phyloP scores from a whole-genome alignment of 2,329 filamentous ascomycete species.

The Stromatinia cepivora region DNA sequence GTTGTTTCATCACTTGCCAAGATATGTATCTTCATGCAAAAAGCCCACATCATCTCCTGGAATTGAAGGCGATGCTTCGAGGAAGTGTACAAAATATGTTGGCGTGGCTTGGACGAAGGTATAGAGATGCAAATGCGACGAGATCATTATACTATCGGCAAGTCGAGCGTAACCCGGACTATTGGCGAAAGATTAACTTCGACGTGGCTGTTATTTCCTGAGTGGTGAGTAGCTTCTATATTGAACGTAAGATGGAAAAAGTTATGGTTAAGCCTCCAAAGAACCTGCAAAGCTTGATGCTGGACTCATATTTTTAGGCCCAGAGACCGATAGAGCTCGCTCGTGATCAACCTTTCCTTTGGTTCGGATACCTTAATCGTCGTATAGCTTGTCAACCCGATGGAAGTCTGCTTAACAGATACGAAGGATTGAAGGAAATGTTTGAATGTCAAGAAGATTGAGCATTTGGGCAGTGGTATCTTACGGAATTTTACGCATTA shows the following conservation, averaged over 20 bases:
- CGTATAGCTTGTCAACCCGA: background rate
- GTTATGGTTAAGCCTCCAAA: background rate
- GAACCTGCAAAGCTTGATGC: background rate
- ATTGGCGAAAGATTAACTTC: background rate
- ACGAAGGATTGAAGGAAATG: constrained; percentile 1
- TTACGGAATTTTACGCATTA: background rate
- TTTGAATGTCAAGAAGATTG: background rate
- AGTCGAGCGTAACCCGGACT: background rate
- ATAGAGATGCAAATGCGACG: too few relatives aligned
- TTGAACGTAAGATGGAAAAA: background rate
- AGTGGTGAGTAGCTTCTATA: background rate
- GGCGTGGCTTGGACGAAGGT: background rate
- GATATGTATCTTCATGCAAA: background rate
- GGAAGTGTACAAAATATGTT: background rate
- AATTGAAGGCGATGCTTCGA: background rate
- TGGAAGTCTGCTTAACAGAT: background rate
- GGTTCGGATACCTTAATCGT: too few relatives aligned
- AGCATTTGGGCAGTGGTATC: background rate
- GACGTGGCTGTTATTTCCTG: background rate
- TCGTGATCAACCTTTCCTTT: rapidly evolving
- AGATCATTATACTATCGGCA: background rate
- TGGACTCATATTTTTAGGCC: background rate
- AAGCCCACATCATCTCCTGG: rapidly evolving
- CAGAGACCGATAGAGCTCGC: background rate
- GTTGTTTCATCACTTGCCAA: too few relatives aligned